phyloP scores from a whole-genome alignment of 305 asterid species.

The Fraxinus xanthoxyloides region DNA sequence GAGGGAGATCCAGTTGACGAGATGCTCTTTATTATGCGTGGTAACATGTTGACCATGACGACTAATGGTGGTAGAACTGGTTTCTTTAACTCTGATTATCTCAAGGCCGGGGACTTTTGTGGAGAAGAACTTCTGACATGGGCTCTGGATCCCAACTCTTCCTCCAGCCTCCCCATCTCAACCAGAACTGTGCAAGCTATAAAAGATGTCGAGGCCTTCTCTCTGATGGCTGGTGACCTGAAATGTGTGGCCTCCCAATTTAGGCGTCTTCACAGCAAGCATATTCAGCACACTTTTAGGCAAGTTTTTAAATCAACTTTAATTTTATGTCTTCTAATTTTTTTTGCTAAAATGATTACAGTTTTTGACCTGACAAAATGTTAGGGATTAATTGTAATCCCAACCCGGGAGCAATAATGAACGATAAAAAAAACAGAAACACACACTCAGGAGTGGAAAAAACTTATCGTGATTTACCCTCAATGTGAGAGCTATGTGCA shows the following conservation, averaged over 20 bases:
- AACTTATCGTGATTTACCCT: not conserved
- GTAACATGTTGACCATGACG: conserved; percentile 43
- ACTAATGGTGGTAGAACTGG: conserved; percentile 66
- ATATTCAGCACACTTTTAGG: conserved; percentile 57
- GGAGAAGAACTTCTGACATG: conserved; percentile 71
- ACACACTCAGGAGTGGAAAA: not conserved
- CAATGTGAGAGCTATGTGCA: not conserved
- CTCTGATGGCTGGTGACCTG: conserved; percentile 54
- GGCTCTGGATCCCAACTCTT: conserved; percentile 69
- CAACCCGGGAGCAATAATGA: not conserved
- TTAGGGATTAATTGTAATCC: not conserved
- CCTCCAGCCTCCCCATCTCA: conserved; percentile 56
- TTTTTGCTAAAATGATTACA: not conserved
- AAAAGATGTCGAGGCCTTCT: conserved; percentile 65
- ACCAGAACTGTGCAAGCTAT: conserved; percentile 63
- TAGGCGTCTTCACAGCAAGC: conserved; percentile 61
- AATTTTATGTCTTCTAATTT: not conserved
- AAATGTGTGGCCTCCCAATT: conserved; percentile 56
- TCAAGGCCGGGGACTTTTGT: conserved; percentile 54
- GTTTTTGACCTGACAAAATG: not conserved
- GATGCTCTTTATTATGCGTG: conserved; percentile 69
- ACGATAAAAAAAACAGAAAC: not conserved
- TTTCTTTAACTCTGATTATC: conserved; percentile 51
- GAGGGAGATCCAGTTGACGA: conserved; percentile 70
- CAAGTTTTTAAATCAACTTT: conserved; percentile 15